phyloP scores from a whole-genome alignment of 495 filamentous ascomycete genomes.

The Annulohypoxylon stygium region DNA sequence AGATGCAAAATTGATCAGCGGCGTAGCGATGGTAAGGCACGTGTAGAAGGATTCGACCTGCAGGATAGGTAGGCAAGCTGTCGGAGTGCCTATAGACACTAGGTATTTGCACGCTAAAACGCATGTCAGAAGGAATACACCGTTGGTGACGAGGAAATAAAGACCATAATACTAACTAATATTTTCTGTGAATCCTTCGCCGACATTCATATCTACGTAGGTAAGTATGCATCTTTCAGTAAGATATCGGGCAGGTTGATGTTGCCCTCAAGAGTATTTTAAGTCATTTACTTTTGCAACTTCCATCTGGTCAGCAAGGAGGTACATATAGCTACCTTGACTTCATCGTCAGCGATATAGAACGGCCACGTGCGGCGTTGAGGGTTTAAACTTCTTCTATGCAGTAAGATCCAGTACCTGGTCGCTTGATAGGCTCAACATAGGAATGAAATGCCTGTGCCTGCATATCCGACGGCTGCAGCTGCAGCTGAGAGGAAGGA shows the following conservation, averaged over 20 bases:
- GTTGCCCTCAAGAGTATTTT: neutral
- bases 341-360: neutral
- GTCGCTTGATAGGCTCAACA: neutral
- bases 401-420: neutral
- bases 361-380: neutral
- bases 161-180: constrained; percentile 8
- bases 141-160: constrained; percentile 3
- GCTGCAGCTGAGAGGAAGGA: neutral
- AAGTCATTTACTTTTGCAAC: neutral
- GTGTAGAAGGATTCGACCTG: constrained; percentile 16
- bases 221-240: neutral
- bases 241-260: neutral
- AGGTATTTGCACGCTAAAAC: neutral
- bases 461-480: neutral
- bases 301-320: neutral
- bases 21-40: constrained; percentile 4
- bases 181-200: constrained; percentile 24
- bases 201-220: neutral
- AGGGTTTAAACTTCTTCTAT: neutral
- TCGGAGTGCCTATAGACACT: neutral
- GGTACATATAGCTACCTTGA: too few relatives aligned
- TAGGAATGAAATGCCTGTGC: neutral
- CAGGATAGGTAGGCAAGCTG: neutral
- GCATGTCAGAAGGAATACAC: constrained; percentile 16
- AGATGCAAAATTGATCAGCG: constrained; percentile 15